Base-by-base conservation (phyloP, 2,329 filamentous ascomycete species). In the Proliferodiscus dingleyae region DNA sequence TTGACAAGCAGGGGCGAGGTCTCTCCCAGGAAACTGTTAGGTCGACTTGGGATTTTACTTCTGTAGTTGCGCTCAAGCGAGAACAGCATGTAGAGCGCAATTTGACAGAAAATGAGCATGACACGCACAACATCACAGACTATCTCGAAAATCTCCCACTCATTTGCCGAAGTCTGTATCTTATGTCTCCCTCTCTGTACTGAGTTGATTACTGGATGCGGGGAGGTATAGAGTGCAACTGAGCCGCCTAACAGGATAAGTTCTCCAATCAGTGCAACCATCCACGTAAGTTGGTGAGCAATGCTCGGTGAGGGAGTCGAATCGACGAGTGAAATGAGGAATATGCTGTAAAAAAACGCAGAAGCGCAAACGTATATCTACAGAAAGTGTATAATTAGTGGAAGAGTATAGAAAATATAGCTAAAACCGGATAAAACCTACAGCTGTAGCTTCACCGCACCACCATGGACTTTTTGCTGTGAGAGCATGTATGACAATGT, bases 241-340 rank as follows among this genome's bases (percentile, higher is more conserved):
- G 85, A 87, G 43, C 80, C 77, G 38, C 76, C 74, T 49, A 93
- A 73, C 29, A 97, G 80, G 40, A 82, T 69, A 19, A 84, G 57
- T 65, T 98, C 93, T 51, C 89, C 75, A 21, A 78, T 65, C n/a
- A 89, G 64, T 21, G 83, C 83, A 34, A 89, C 67, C 33, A 75
- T 64, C 93, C 93, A 98, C 57, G 88, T 82, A 37, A 85, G 68
- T 45, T 91, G 77, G 66, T 96, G 89, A 43, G 87, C 82, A 37
- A 82, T 71, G 40, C 84, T 90, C 0, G 93, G 93, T 10, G 87
- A 87, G 26, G 88, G 83, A 51, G 80, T 81, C 61, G 85, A 86
- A 65, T 96, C 90, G 59, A 95, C 75, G 46, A 97, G 77, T 23
- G 89, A 89, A 60, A 96, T 85, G 55, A 94, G 76, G 55, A 95